phyloP scores from a whole-genome alignment of 345 rosid genomes.

The Salix dunnii region DNA sequence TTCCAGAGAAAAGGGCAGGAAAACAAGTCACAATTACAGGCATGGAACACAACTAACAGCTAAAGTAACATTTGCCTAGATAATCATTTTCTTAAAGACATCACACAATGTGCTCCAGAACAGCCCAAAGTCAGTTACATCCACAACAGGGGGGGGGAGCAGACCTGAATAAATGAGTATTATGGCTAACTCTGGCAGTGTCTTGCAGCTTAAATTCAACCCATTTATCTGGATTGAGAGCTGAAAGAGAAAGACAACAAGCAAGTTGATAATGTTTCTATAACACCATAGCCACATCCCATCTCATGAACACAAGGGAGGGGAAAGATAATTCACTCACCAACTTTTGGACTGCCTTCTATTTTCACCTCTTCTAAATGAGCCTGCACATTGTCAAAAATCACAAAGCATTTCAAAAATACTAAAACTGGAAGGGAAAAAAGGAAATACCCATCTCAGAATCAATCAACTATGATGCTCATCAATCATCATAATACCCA shows the following conservation, averaged over 20 bases:
- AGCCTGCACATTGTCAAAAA: slow-evolving; percentile 39
- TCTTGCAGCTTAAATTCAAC: slow-evolving; percentile 89
- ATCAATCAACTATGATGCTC: too few species aligned
- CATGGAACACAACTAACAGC: not conserved
- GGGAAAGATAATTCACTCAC: slow-evolving; percentile 30
- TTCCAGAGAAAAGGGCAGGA: slow-evolving; percentile 20
- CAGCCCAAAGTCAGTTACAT: not conserved
- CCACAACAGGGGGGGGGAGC: not conserved
- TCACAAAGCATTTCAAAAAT: slow-evolving; percentile 5
- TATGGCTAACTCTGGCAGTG: slow-evolving; percentile 90
- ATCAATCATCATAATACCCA: not conserved
- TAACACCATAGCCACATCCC: not conserved
- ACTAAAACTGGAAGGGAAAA: not conserved
- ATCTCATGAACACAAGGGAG: not conserved
- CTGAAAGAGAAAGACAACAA: slow-evolving; percentile 37
- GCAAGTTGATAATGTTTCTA: not conserved
- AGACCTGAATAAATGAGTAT: slow-evolving; percentile 81
- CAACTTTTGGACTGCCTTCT: slow-evolving; percentile 53
- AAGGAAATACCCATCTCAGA: not conserved
- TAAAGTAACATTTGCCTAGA: not conserved
- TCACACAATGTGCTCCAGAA: not conserved
- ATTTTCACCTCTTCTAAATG: slow-evolving; percentile 65
- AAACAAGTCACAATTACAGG: slow-evolving; percentile 4
- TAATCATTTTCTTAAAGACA: not conserved
- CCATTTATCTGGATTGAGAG: slow-evolving; percentile 90